Evolutionary conservation across 2,329 filamentous ascomycete species (phyloP).

Genomic region (Diplodia sapinea): DNA sequence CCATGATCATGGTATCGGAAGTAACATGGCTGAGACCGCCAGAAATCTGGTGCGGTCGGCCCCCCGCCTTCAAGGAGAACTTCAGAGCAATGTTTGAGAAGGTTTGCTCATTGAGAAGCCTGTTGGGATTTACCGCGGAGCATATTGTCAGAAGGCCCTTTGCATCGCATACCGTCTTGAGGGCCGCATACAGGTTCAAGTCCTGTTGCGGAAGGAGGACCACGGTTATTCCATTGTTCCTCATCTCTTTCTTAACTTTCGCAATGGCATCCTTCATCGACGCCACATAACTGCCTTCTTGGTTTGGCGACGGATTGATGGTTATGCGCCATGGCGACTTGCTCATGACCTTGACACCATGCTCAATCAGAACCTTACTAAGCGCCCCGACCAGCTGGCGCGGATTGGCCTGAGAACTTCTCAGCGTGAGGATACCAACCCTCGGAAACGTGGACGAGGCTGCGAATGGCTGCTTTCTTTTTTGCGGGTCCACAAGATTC

Average conservation of each 20-base stretch:
- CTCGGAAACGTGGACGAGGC: neutral
- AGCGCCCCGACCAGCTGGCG: neutral
- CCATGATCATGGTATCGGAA: constrained; percentile 48
- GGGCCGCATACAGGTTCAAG: constrained; percentile 3
- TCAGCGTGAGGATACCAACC: neutral
- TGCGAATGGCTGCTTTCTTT: neutral
- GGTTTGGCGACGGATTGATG: neutral
- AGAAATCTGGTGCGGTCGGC: neutral
- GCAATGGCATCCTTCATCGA: neutral
- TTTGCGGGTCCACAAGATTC: neutral
- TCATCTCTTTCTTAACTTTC: neutral
- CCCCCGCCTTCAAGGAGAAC: constrained; percentile 10
- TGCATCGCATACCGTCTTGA: constrained; percentile 20
- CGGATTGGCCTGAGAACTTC: neutral
- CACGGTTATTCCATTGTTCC: neutral
- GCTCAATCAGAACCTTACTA: neutral
- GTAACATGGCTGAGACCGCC: neutral
- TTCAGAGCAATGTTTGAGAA: constrained; percentile 28
- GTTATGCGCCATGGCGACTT: neutral
- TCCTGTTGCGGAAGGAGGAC: neutral
- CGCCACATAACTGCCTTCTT: constrained; percentile 1
- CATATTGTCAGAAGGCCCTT: constrained; percentile 32
- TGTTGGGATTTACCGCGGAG: neutral
- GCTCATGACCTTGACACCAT: neutral
- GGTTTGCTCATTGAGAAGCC: neutral